Evolutionary conservation across 495 filamentous ascomycete species (phyloP).

Genomic region (Cryomyces minteri): DNA sequence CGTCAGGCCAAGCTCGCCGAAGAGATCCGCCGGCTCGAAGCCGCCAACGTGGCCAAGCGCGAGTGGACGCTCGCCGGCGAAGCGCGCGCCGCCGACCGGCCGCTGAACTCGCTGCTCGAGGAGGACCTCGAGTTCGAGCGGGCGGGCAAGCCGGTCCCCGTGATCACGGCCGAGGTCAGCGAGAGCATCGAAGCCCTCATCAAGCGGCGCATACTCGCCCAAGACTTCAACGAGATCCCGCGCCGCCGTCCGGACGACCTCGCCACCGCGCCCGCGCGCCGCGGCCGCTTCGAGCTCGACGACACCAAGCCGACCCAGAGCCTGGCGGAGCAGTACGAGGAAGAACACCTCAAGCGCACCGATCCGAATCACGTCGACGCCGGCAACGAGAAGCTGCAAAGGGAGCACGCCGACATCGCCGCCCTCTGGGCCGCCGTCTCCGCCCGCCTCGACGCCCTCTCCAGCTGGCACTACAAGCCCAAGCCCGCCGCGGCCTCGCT

Average conservation of each 20-base stretch:
- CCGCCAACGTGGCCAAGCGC: slow-evolving; percentile 75
- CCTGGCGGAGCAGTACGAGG: slow-evolving; percentile 86
- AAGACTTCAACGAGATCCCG: slow-evolving; percentile 85
- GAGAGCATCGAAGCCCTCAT: slow-evolving; percentile 89
- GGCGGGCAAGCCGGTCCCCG: slow-evolving; percentile 84
- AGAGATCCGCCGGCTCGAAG: slow-evolving; percentile 80
- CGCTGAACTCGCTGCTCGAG: slow-evolving; percentile 81
- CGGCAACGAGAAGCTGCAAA: slow-evolving; percentile 59
- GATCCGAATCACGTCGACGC: slow-evolving; percentile 72
- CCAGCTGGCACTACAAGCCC: slow-evolving; percentile 90
- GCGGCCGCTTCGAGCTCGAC: slow-evolving; percentile 61
- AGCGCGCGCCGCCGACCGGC: slow-evolving; percentile 62
- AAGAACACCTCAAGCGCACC: slow-evolving; percentile 61
- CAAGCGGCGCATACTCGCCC: slow-evolving; percentile 78
- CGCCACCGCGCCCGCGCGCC: slow-evolving; percentile 32
- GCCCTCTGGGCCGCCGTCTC: slow-evolving; percentile 67
- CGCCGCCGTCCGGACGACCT: slow-evolving; percentile 58
- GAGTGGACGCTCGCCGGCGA: slow-evolving; percentile 86
- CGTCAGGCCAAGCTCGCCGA: slow-evolving; percentile 67
- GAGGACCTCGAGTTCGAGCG: slow-evolving; percentile 93
- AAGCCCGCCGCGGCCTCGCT: slow-evolving; percentile 60
- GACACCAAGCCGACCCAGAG: slow-evolving; percentile 74
- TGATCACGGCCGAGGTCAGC: slow-evolving; percentile 83
- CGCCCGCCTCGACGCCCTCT: slow-evolving; percentile 68
- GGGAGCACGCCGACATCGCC: slow-evolving; percentile 74